Base-by-base conservation (phyloP, 306 rosid species). In the Pyrus betulifolia region DNA sequence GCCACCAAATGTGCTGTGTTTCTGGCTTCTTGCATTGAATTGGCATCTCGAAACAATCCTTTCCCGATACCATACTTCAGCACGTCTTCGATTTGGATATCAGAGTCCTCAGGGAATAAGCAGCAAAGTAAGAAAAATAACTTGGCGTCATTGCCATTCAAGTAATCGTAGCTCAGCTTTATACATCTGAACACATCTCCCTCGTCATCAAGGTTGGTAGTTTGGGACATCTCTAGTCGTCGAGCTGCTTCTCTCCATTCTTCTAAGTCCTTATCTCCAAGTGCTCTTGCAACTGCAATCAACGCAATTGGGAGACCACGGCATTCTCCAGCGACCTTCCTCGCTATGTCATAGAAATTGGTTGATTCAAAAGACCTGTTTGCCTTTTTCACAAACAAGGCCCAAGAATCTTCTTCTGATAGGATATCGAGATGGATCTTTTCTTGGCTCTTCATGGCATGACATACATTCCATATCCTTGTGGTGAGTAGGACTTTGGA, bases 401-500 rank as follows among this genome's bases (percentile, higher is more conserved):
- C 17, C 72, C 78, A 68, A 3, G 86, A 46, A 54, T 79, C 78
- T 35, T 66, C 67, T 35, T 19, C 15, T 12, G 33, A 55, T 7
- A 75, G 66, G 52, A 64, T 25, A 23, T 27, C 3, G 10, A 83
- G 57, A 18, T 7, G 11, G 7, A 70, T 42, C 14, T 7, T 82
- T 18, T 14, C 55, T 22, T 62, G 25, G 78, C 76, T 21, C 1
- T 12, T 2, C 86, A 82, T 78, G 7, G 10, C 5, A 11, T 42
- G 17, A 35, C 78, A 61, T 1, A 82, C 83, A 25, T 69, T 5
- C 23, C 0, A 3, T 3, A 1, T 14, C 72, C 83, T 69, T 0
- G 80, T 72, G 13, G 80, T 78, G 54, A 83, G 11, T 6, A 83
- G 23, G 22, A 83, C 72, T n/a, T 74, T 83, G 25, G 64, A 78